These are phyloP conservation scores for Grosmannia huntii DNA, from an alignment of 2,329 filamentous ascomycete species.

Conservation along the genomic window DNA sequence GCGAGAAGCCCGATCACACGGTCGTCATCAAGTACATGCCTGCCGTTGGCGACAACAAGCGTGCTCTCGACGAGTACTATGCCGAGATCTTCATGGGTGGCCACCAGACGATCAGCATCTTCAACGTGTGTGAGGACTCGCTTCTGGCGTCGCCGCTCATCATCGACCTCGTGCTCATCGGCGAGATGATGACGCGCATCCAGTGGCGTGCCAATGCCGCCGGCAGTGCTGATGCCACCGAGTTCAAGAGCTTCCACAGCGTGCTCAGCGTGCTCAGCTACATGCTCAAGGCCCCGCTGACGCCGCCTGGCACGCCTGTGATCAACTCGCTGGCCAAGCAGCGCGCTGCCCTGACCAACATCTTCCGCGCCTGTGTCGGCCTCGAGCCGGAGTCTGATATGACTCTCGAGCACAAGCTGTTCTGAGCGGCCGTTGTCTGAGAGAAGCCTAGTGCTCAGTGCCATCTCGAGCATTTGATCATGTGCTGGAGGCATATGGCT, in stretches of 20 bases:
- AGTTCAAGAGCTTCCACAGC: constrained; percentile 91
- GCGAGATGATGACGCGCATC: constrained; percentile 98
- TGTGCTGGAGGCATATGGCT: not conserved
- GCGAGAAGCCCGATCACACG: constrained; percentile 93
- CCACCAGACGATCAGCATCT: constrained; percentile 94
- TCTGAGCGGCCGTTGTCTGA: constrained; percentile 35
- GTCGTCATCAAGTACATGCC: constrained; percentile 99
- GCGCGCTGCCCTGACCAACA: constrained; percentile 87
- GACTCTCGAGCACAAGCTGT: constrained; percentile 97
- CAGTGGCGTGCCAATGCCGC: constrained; percentile 62
- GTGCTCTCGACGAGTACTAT: constrained; percentile 96
- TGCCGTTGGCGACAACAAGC: constrained; percentile 96
- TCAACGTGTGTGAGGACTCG: constrained; percentile 99
- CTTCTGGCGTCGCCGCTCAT: constrained; percentile 91
- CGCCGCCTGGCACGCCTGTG: constrained; percentile 86
- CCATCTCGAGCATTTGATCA: not conserved
- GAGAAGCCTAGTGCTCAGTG: not conserved
- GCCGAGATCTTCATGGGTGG: constrained; percentile 98
- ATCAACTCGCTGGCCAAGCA: constrained; percentile 95
- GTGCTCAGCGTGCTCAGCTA: constrained; percentile 96
- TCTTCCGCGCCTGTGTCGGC: constrained; percentile 95
- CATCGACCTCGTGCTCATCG: constrained; percentile 84
- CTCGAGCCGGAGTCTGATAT: constrained; percentile 97
- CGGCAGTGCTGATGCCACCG: constrained; percentile 34
- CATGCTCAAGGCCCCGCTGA: constrained; percentile 95